phyloP scores from a whole-genome alignment of 202 grass and related monocot species.

The Elaeis oleifera region DNA sequence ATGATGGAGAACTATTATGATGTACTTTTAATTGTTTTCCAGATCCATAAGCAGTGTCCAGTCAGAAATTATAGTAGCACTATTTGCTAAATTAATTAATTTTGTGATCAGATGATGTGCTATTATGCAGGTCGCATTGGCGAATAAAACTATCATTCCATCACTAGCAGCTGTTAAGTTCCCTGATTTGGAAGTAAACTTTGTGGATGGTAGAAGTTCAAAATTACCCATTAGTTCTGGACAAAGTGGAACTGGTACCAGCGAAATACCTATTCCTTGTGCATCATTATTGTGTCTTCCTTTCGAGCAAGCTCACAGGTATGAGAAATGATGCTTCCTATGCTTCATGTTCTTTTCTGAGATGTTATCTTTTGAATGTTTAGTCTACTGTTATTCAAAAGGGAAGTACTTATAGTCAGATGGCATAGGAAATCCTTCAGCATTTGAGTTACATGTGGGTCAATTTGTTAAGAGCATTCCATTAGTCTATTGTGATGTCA shows the following conservation, averaged over 20 bases:
- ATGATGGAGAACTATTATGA: no score
- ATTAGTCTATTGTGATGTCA: no score
- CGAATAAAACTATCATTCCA: constrained; percentile 51
- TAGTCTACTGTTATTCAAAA: not conserved
- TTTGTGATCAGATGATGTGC: constrained; percentile 10
- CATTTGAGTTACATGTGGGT: no score
- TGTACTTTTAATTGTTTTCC: no score
- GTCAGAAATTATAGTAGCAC: not conserved
- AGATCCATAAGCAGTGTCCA: no score
- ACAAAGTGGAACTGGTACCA: constrained; percentile 12
- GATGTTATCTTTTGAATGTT: not conserved
- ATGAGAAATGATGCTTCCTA: not conserved
- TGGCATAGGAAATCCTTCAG: no score
- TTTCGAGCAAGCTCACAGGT: constrained; percentile 92
- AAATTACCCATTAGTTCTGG: constrained; percentile 37
- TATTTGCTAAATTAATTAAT: not conserved
- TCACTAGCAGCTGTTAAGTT: constrained; percentile 33
- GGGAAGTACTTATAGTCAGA: no score
- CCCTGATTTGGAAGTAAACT: constrained; percentile 52
- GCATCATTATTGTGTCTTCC: constrained; percentile 71
- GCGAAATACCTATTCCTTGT: constrained; percentile 23
- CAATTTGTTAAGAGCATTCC: no score
- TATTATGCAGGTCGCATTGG: constrained; percentile 41
- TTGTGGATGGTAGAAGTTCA: constrained; percentile 27
- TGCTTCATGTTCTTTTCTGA: not conserved